Percentiles rank a stretch among this genome's conserved stretches.
These are phyloP conservation scores for Erysimum cheiri DNA, from an alignment of 441 rosid genomes.

Conservation along the genomic window DNA sequence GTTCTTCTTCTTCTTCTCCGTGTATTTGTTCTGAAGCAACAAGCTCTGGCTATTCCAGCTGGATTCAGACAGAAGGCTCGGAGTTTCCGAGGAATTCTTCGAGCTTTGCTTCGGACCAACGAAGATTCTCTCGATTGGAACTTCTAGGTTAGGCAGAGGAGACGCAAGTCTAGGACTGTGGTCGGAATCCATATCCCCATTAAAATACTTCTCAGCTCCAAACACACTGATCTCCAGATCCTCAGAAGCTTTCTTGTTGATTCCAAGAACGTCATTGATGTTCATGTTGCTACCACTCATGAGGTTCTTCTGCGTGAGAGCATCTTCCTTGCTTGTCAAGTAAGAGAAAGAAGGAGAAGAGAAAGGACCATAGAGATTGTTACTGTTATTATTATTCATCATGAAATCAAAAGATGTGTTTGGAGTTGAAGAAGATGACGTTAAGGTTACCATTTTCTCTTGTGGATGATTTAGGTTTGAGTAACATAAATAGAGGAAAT, in stretches of 20 bases:
- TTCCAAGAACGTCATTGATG: slow-evolving; percentile 40
- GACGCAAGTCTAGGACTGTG: slow-evolving; percentile 49
- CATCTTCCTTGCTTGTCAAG: slow-evolving; percentile 50
- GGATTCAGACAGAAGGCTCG: slow-evolving; percentile 65
- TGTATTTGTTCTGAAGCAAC: slow-evolving; percentile 48
- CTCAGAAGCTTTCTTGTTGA: slow-evolving; percentile 45
- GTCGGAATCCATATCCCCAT: slow-evolving; percentile 56
- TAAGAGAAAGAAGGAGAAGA: slow-evolving; percentile 49
- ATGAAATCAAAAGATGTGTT: slow-evolving; percentile 37
- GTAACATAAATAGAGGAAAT: slow-evolving; percentile 23
- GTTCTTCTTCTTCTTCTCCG: slow-evolving; percentile 23
- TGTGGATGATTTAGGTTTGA: slow-evolving; percentile 25
- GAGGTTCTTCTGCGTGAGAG: slow-evolving; percentile 38
- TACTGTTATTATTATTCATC: slow-evolving; percentile 38
- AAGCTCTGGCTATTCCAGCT: slow-evolving; percentile 79
- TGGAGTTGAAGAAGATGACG: slow-evolving; percentile 45
- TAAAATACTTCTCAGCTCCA: slow-evolving; percentile 85
- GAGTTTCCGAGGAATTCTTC: slow-evolving; percentile 49
- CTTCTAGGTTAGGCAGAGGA: slow-evolving; percentile 32
- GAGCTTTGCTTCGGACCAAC: slow-evolving; percentile 40
- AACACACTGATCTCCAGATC: slow-evolving; percentile 79
- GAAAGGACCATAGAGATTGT: slow-evolving; percentile 47
- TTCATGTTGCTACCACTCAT: slow-evolving; percentile 19
- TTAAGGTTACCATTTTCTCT: slow-evolving; percentile 45
- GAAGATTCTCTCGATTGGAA: slow-evolving; percentile 34